These are phyloP conservation scores for Acanthamoeba lenticulata DNA, from an alignment of 208 protist species.

Conservation along the genomic window DNA sequence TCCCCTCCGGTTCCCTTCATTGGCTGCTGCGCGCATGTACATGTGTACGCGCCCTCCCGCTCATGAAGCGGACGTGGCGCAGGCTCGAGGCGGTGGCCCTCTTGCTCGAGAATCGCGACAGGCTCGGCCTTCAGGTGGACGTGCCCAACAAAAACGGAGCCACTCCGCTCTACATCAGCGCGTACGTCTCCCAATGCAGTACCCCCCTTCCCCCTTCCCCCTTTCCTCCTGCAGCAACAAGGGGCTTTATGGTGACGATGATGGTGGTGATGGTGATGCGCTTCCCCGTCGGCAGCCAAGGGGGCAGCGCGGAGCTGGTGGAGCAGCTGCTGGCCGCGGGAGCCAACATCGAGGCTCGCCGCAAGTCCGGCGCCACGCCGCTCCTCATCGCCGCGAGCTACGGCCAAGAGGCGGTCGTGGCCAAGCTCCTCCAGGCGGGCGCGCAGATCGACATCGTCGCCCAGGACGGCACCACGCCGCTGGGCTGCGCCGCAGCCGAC, in stretches of 20 bases:
- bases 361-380: conserved; percentile 5
- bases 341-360: not conserved
- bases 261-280: not conserved
- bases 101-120: not conserved
- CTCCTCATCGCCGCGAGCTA: not conserved
- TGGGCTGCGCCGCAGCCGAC: not conserved
- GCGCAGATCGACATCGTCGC: not conserved
- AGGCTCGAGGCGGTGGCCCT: not conserved
- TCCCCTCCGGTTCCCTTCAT: not conserved
- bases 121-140: not conserved
- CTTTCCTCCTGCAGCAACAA: no score
- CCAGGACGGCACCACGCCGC: not conserved
- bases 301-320: not conserved
- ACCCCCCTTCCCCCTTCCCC: no score
- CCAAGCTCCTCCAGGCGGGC: not conserved
- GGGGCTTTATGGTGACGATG: not conserved
- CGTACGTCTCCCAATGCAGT: not conserved
- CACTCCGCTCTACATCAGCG: conserved; percentile 26
- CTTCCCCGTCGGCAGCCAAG: no score
- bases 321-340: not conserved
- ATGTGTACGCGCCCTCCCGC: no score
- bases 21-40: no score
- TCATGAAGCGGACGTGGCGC: no score
- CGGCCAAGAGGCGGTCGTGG: not conserved
- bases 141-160: not conserved